These are phyloP conservation scores for Meripilus lineatus DNA, from an alignment of 1,284 basidiomycete genomes.

Conservation along the genomic window DNA sequence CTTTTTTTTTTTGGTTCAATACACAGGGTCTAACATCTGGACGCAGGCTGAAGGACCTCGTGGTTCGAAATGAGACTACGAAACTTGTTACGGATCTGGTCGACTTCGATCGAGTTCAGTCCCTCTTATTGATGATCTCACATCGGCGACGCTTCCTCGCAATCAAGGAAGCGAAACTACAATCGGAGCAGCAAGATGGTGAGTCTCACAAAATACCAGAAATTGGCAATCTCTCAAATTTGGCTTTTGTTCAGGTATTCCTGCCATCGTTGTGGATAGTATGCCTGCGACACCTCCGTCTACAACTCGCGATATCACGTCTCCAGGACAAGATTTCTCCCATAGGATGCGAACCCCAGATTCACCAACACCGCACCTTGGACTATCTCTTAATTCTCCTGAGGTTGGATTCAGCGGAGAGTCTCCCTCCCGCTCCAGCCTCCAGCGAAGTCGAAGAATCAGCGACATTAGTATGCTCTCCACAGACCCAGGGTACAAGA, in stretches of 20 bases:
- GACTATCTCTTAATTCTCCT: slow-evolving; percentile 33
- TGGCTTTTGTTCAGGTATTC: slow-evolving; percentile 38
- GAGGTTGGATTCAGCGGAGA: slow-evolving; percentile 47
- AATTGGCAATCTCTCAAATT: not conserved
- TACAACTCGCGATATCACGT: slow-evolving; percentile 51
- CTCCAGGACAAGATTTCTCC: slow-evolving; percentile 33
- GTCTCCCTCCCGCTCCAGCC: slow-evolving; percentile 32
- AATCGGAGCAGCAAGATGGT: slow-evolving; percentile 31
- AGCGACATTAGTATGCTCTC: slow-evolving; percentile 62
- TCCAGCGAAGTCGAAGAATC: slow-evolving; percentile 49
- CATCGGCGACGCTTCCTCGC: slow-evolving; percentile 66
- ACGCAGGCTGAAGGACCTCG: slow-evolving; percentile 74
- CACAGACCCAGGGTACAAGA: slow-evolving; percentile 43
- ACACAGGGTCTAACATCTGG: slow-evolving; percentile 4
- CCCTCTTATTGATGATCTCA: slow-evolving; percentile 72
- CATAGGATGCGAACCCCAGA: slow-evolving; percentile 27
- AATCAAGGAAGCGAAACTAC: slow-evolving; percentile 32
- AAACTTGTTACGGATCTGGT: slow-evolving; percentile 79
- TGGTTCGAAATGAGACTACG: slow-evolving; percentile 71
- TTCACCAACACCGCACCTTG: slow-evolving; percentile 42
- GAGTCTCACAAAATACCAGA: slow-evolving; percentile 10
- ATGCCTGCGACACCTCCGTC: slow-evolving; percentile 43
- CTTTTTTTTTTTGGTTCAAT: not conserved
- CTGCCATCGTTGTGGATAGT: slow-evolving; percentile 61
- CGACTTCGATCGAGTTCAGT: slow-evolving; percentile 79